phyloP scores from a whole-genome alignment of 2,329 filamentous ascomycete genomes.

The Bipolaris sorokiniana region DNA sequence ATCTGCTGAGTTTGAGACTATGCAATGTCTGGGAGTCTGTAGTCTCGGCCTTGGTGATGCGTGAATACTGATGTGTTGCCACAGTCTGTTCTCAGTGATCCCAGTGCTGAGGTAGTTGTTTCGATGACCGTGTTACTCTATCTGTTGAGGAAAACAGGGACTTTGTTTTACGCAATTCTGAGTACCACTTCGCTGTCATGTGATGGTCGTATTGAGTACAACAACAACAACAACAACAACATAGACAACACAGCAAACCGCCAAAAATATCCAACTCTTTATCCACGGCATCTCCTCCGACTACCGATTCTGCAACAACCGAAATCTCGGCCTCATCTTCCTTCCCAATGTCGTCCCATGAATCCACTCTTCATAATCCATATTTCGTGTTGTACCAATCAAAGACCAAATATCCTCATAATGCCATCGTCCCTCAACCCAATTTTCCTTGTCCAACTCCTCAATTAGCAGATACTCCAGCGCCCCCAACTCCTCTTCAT shows the following conservation, averaged over 20 bases:
- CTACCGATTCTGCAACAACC: conserved; percentile 31
- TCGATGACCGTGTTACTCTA: too few relatives aligned
- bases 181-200: too few relatives aligned
- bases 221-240: neutral
- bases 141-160: too few relatives aligned
- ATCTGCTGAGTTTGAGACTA: too few relatives aligned
- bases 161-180: neutral
- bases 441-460: conserved; percentile 49
- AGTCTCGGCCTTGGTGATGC: too few relatives aligned
- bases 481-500: conserved; percentile 48
- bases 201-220: neutral
- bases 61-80: too few relatives aligned
- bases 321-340: conserved; percentile 32
- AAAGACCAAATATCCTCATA: conserved; percentile 26
- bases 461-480: conserved; percentile 48
- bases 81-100: too few relatives aligned
- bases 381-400: conserved; percentile 4
- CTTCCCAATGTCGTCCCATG: conserved; percentile 23
- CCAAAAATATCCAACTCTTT: neutral
- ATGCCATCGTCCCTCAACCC: conserved; percentile 44
- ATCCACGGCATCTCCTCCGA: neutral
- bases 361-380: conserved; percentile 36
- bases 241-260: neutral
- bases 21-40: too few relatives aligned
- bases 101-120: too few relatives aligned